Conservation (phyloP, 805 yeast species). For the Hanseniaspora lachancei region DNA sequence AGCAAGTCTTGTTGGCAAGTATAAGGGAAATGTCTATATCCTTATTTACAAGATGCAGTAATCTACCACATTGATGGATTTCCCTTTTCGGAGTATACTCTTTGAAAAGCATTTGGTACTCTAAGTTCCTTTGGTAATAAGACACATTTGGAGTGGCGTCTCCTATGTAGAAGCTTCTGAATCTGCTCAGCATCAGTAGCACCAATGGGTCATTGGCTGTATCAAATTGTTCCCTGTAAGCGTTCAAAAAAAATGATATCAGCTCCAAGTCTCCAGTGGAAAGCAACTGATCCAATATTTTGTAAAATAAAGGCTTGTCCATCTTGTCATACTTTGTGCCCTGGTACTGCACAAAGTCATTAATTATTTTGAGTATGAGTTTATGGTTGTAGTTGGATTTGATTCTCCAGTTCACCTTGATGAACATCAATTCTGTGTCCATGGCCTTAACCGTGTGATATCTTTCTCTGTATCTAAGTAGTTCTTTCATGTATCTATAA, state of each 20-base stretch:
- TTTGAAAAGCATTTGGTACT: background rate
- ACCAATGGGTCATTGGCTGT: background rate
- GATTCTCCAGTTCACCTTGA: slow-evolving; percentile 1
- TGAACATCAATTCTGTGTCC: background rate
- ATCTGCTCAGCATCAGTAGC: background rate
- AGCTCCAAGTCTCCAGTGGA: background rate
- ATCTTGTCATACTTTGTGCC: background rate
- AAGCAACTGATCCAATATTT: background rate
- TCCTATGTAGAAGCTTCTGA: background rate
- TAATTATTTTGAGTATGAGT: background rate
- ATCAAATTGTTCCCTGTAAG: background rate
- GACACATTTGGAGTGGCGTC: background rate
- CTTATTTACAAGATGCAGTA: background rate
- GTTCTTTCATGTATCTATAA: slow-evolving; percentile 1
- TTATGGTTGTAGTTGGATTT: background rate
- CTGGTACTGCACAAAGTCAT: background rate
- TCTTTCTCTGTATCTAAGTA: slow-evolving; percentile 3
- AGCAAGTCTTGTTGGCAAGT: background rate
- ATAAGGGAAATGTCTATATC: background rate
- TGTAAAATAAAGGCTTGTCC: background rate
- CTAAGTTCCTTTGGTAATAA: background rate
- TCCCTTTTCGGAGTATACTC: background rate
- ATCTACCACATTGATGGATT: background rate
- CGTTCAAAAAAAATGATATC: background rate
- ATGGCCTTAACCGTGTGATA: background rate